These are phyloP conservation scores for Diospyros lotus DNA, from an alignment of 148 eudicot species.

Conservation along the genomic window DNA sequence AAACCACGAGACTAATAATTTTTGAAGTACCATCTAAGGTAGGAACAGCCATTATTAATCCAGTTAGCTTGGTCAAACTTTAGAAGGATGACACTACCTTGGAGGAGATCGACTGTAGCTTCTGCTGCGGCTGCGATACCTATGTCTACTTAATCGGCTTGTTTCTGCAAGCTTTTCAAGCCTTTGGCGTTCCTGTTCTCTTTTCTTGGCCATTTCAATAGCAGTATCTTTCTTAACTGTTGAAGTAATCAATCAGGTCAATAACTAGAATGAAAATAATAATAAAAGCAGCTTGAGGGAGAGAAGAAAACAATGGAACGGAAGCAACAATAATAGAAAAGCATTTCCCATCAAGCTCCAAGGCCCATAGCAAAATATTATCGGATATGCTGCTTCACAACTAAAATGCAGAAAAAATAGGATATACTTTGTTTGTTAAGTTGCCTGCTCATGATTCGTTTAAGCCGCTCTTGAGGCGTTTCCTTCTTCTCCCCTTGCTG, in stretches of 20 bases:
- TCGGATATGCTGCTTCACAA: constrained; percentile 17
- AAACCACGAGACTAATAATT: too few species aligned
- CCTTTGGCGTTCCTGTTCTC: constrained; percentile 88
- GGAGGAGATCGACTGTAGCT: constrained; percentile 84
- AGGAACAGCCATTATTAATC: too few species aligned
- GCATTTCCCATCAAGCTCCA: background rate
- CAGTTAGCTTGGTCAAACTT: too few species aligned
- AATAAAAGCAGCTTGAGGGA: background rate
- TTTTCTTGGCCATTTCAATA: constrained; percentile 86
- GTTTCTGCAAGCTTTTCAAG: constrained; percentile 93
- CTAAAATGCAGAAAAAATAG: constrained; percentile 22
- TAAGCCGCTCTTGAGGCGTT: constrained; percentile 65
- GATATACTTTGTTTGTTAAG: constrained; percentile 84
- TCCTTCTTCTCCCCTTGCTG: constrained; percentile 54
- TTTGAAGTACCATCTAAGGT: too few species aligned
- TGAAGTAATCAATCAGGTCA: constrained; percentile 13
- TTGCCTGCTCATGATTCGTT: constrained; percentile 69
- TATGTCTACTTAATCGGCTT: constrained; percentile 59
- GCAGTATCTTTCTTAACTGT: constrained; percentile 96
- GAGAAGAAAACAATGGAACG: background rate
- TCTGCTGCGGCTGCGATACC: constrained; percentile 81
- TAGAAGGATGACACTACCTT: constrained; percentile 37
- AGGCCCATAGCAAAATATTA: constrained; percentile 7
- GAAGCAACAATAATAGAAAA: constrained; percentile 3
- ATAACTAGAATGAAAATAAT: background rate